Evolutionary conservation across 805 yeast species (phyloP).

Genomic region (Wickerhamiella cacticola): DNA sequence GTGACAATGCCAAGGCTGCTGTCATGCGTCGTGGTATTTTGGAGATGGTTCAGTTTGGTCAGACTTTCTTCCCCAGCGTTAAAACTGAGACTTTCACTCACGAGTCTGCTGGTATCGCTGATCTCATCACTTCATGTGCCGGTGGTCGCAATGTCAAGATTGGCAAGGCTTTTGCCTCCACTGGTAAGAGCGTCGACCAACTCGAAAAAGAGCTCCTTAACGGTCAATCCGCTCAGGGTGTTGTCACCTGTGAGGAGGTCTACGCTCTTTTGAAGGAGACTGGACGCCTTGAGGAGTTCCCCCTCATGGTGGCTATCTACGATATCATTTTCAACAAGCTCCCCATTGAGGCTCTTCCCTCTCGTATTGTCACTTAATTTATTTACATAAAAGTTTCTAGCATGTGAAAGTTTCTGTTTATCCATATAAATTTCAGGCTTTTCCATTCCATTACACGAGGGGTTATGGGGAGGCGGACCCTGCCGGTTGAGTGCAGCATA

Average conservation of each 20-base stretch:
- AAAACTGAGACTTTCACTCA: slow-evolving; percentile 72
- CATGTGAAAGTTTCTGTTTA: no score
- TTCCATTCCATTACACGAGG: no score
- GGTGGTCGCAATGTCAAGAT: slow-evolving; percentile 96
- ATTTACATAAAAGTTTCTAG: neutral
- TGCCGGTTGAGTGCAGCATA: no score
- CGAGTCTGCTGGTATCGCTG: slow-evolving; percentile 97
- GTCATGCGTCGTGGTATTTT: slow-evolving; percentile 90
- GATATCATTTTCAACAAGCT: slow-evolving; percentile 67
- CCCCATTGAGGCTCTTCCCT: slow-evolving; percentile 65
- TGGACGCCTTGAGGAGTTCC: slow-evolving; percentile 55
- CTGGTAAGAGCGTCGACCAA: slow-evolving; percentile 63
- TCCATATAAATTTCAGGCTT: no score
- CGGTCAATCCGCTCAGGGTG: slow-evolving; percentile 96
- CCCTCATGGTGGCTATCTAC: slow-evolving; percentile 69
- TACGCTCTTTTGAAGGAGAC: slow-evolving; percentile 59
- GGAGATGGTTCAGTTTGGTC: slow-evolving; percentile 81
- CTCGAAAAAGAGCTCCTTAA: slow-evolving; percentile 78
- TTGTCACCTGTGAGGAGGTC: slow-evolving; percentile 81
- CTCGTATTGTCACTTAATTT: slow-evolving; percentile 12
- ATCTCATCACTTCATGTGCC: slow-evolving; percentile 90
- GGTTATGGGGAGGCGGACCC: no score
- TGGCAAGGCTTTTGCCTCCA: slow-evolving; percentile 71
- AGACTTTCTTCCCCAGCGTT: slow-evolving; percentile 65
- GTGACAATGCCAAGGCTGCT: slow-evolving; percentile 96